phyloP scores from a whole-genome alignment of 2,329 filamentous ascomycete genomes.

The Pezicula radicicola region DNA sequence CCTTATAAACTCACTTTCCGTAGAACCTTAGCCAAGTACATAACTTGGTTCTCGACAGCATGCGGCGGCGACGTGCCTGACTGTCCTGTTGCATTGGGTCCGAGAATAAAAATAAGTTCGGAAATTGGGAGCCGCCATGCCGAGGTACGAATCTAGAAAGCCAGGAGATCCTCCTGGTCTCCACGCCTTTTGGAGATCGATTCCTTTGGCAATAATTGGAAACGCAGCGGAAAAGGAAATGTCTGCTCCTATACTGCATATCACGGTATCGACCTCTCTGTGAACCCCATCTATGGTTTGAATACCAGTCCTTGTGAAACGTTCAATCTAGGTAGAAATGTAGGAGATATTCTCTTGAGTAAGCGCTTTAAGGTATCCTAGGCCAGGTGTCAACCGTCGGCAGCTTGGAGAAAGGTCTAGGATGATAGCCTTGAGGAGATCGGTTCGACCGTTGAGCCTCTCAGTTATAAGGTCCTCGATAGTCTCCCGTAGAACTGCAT shows the following conservation, averaged over 20 bases:
- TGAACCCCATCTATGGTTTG: conserved; percentile 20
- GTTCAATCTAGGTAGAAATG: conserved; percentile 31
- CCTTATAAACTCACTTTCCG: conserved; percentile 64
- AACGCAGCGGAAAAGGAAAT: conserved; percentile 4
- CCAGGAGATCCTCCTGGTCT: conserved; percentile 42
- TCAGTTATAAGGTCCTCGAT: conserved; percentile 52
- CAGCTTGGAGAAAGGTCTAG: conserved; percentile 65
- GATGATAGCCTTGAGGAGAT: conserved; percentile 51
- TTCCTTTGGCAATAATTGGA: conserved; percentile 3
- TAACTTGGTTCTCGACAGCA: conserved; percentile 59
- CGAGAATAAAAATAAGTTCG: conserved; percentile 6
- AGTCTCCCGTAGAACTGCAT: conserved; percentile 41
- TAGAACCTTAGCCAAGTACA: conserved; percentile 63
- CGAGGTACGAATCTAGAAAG: conserved; percentile 9
- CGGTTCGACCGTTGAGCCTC: conserved; percentile 50
- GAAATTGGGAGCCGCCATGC: conserved; percentile 4
- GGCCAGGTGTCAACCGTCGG: conserved; percentile 61
- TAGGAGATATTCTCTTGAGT: conserved; percentile 39
- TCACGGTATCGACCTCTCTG: conserved; percentile 19
- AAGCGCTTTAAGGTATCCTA: conserved; percentile 46
- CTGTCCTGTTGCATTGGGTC: conserved; percentile 38
- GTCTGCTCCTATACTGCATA: conserved; percentile 26
- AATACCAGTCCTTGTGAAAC: conserved; percentile 31
- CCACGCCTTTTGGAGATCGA: conserved; percentile 40
- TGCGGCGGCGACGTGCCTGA: conserved; percentile 66